Conservation (phyloP, 345 rosid species). For the Eucalyptus leucophloia region DNA sequence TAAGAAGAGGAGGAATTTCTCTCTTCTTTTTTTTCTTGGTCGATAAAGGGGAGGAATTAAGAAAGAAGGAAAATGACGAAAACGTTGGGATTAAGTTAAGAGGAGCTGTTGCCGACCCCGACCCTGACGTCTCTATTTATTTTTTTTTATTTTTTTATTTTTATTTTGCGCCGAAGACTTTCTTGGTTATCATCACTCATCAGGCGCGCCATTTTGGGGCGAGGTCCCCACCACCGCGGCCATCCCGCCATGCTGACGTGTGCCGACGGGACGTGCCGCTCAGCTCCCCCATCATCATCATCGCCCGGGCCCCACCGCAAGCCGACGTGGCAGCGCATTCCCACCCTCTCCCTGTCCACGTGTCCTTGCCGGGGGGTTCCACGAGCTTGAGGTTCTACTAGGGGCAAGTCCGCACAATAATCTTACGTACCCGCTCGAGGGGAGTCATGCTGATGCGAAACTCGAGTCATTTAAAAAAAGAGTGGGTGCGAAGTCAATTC, state of each 20-base stretch:
- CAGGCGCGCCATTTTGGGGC: not conserved
- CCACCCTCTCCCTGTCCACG: not conserved
- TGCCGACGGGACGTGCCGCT: not conserved
- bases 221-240: not conserved
- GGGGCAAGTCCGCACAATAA: not conserved
- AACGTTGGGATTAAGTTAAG: not conserved
- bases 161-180: not conserved
- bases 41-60: not conserved
- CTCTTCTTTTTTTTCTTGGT: not conserved
- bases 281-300: not conserved
- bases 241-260: not conserved
- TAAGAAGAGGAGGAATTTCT: not conserved
- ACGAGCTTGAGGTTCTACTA: not conserved
- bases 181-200: not conserved
- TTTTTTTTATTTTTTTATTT: fast-evolving
- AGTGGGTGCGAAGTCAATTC: not conserved
- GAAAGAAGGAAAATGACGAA: not conserved
- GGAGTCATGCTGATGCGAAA: not conserved
- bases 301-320: not conserved
- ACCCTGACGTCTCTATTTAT: not conserved
- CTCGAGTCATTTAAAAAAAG: not conserved
- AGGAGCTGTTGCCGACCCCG: not conserved
- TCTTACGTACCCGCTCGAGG: not conserved
- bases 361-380: not conserved
- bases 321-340: not conserved